Evolutionary conservation across 495 filamentous ascomycete species (phyloP), one percentile per base, ranked within the genome.

Genomic region (Penicillium psychrofluorescens): DNA sequence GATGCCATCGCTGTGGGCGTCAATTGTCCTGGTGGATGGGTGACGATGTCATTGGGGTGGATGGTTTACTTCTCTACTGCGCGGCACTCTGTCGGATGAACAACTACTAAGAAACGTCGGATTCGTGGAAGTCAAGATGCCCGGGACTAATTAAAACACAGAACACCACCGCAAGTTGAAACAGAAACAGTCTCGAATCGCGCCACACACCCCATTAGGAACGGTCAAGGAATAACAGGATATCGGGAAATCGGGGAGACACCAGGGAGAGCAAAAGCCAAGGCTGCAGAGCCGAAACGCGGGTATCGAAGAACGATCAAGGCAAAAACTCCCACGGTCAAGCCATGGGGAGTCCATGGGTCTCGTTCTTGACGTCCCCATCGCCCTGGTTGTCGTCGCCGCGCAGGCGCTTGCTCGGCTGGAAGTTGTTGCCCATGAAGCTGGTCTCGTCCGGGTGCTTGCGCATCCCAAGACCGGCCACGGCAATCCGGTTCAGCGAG

Each of bases 391-490:
- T 51, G 7, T 68, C 65, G 11, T 71, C 65, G 13, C 29, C 41
- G 32, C 68, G 66, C 8, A 53, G 36, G 27, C 66, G 64, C 34
- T 68, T 67, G 35, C 53, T 48, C 34, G 38, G 57, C 42, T 61
- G 59, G 44, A 64, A 67, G 36, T 46, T 66, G 37, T 59, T 60
- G 11, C 40, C 54, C 30, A 67, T 45, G 45, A 58, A 67, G 46
- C 53, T 58, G 1, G 57, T 35, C 4, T 67, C 64, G 15, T 70
- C 62, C 2, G 59, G 62, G 43, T 70, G 66, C 46, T 72, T 72
- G 45, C 67, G 69, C 64, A 72, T 72, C 11, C 68, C 68, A 0
- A 73, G 59, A 0, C 67, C 68, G 4, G 69, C 69, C 2, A 67
- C 66, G 12, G 69, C 69, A 33, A 73, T 71, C 35, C 67, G 64